Percentiles rank a stretch among this genome's conserved stretches.
Evolutionary conservation across 2,329 filamentous ascomycete species (phyloP).

Genomic region (Trichophyton schoenleinii): DNA sequence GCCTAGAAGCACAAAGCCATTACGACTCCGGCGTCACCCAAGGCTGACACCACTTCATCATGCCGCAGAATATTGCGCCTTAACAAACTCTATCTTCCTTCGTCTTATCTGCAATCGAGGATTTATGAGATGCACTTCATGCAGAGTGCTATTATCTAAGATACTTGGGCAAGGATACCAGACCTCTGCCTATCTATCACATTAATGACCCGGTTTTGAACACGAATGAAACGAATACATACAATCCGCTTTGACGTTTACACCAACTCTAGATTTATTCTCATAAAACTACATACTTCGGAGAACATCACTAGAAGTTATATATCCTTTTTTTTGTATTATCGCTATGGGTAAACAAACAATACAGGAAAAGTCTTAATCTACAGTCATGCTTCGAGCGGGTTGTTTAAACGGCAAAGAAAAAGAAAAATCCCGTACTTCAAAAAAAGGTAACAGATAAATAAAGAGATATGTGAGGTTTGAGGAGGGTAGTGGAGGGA

Average conservation of each 20-base stretch:
- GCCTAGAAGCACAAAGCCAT: background rate
- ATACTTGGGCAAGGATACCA: background rate
- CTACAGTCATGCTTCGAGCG: constrained; percentile 1
- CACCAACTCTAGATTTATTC: background rate
- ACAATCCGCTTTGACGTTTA: background rate
- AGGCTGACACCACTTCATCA: background rate
- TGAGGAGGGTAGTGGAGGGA: background rate
- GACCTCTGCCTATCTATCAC: background rate
- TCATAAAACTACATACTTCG: background rate
- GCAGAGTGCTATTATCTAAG: background rate
- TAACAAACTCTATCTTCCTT: background rate
- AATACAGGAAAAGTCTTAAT: constrained; percentile 3
- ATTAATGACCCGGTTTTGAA: background rate
- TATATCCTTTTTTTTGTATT: background rate
- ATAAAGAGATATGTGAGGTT: background rate
- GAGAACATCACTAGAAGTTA: background rate
- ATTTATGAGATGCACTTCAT: background rate
- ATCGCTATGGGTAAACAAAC: constrained; percentile 1
- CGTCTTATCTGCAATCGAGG: background rate
- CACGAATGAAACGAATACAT: background rate
- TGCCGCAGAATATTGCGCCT: background rate
- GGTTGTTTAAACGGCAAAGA: background rate
- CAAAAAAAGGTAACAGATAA: background rate
- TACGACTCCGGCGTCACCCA: background rate
- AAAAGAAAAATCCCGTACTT: background rate